These are phyloP conservation scores for Forsythia viridissima DNA, from an alignment of 257 asterid genomes.

Conservation along the genomic window DNA sequence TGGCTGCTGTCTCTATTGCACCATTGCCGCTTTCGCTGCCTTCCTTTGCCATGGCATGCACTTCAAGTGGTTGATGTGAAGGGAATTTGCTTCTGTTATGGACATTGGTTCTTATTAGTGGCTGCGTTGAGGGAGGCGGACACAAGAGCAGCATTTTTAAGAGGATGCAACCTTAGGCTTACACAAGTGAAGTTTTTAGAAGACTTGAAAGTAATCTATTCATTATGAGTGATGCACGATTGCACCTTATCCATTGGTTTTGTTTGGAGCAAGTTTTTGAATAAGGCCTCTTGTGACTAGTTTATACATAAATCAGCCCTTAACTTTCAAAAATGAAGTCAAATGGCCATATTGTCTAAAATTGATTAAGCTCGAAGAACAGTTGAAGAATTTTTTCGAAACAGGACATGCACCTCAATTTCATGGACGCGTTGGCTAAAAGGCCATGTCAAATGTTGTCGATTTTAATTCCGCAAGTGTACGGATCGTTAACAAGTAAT, in stretches of 20 bases:
- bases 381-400: no score
- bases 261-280: neutral
- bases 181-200: neutral
- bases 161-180: neutral
- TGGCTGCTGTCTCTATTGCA: constrained; percentile 44
- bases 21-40: constrained; percentile 35
- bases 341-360: neutral
- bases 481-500: no score
- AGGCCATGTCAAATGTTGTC: no score
- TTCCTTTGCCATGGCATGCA: constrained; percentile 58
- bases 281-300: neutral
- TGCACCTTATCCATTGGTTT: neutral
- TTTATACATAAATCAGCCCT: neutral
- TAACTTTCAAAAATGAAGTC: neutral
- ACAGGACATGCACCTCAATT: neutral
- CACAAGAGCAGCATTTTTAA: constrained; percentile 12
- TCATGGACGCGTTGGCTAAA: neutral
- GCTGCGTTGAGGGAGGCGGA: constrained; percentile 17
- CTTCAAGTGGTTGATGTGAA: constrained; percentile 24
- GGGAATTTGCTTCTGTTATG: constrained; percentile 13
- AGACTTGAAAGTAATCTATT: neutral
- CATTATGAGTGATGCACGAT: neutral
- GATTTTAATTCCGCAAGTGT: no score
- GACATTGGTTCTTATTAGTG: neutral
- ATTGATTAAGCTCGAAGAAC: neutral